Base-by-base conservation (phyloP, 805 yeast species). In the Nakazawaea ishiwadae region DNA sequence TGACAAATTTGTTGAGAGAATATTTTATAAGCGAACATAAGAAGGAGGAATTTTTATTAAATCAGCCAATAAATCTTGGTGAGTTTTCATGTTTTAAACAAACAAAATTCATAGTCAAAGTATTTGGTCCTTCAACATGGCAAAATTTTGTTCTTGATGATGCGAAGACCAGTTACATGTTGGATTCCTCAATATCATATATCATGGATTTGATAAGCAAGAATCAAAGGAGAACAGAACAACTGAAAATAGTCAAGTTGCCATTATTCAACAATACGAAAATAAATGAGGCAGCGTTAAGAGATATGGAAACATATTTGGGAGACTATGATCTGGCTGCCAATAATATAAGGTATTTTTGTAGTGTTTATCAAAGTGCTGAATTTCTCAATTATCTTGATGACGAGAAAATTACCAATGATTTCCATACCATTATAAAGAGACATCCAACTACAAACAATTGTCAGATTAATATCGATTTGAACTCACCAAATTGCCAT, bases 81-180 rank as follows among this genome's bases (percentile, higher is more conserved):
- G 30, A 31, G 17, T 42, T 42, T 28, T 36, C 40, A 5, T 37
- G 44, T 20, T 36, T 37, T 20, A 42, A 27, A 29, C 33, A 37
- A 16, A 33, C 37, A 5, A 33, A 21, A 27, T 42, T 32, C 26
- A 12, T 37, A 15, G 41, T 42, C 17, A 42, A 42, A 21, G 18
- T 37, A 11, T 42, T 36, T 28, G 44, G 44, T 14, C 44, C 44
- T 14, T 26, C 37, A 6, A 33, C 28, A 16, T 42, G 44, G 44
- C 44, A 42, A 27, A 42, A 42, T 20, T 42, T 42, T 17, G 37
- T 42, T 7, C 15, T 33, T 17, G 40, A 24, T 15, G 37, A 36
- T 28, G 9, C 12, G 21, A 31, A 32, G 14, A 37, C 44, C 5
- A 31, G 34, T 24, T 33, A 32, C 28, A 42, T 42, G 38, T 33